Conservation (phyloP, 208 protist genomes). For the Strigomonas galati region DNA sequence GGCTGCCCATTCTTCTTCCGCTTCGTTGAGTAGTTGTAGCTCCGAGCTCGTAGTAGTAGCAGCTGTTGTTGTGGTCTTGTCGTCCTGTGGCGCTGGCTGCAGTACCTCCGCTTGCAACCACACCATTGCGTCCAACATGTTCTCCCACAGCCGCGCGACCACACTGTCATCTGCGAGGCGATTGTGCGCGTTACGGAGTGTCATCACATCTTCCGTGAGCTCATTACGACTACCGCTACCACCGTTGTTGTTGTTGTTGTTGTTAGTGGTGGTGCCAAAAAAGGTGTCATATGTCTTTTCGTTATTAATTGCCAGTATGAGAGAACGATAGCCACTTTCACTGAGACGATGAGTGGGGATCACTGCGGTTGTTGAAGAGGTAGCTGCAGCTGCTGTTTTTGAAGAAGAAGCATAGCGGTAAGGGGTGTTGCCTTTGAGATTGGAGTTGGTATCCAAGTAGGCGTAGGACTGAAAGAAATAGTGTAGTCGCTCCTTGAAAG, state of each 20-base stretch:
- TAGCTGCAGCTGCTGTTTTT: too few species aligned
- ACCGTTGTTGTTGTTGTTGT: background rate
- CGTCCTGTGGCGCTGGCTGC: too few species aligned
- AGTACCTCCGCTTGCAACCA: background rate
- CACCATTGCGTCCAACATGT: background rate
- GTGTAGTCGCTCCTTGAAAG: constrained; percentile 6
- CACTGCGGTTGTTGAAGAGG: too few species aligned
- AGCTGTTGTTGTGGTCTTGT: too few species aligned
- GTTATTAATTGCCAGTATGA: too few species aligned
- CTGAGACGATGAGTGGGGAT: too few species aligned
- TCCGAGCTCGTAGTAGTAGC: too few species aligned
- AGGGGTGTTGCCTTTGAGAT: background rate
- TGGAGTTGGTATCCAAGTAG: constrained; percentile 11
- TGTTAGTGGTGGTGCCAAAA: too few species aligned
- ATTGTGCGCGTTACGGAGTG: background rate
- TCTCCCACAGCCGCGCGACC: background rate
- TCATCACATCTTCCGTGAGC: background rate
- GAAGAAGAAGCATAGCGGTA: background rate
- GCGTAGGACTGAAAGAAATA: constrained; percentile 35
- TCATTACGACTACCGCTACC: background rate
- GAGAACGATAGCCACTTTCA: too few species aligned
- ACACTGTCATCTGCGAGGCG: too few species aligned
- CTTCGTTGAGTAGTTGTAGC: background rate
- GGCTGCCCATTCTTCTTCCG: background rate
- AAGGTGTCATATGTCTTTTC: too few species aligned